A percentile compares a stretch with the other conserved stretches of the same genome.
phyloP scores from a whole-genome alignment of 2,329 filamentous ascomycete genomes.

The Cryoendolithus antarcticus region DNA sequence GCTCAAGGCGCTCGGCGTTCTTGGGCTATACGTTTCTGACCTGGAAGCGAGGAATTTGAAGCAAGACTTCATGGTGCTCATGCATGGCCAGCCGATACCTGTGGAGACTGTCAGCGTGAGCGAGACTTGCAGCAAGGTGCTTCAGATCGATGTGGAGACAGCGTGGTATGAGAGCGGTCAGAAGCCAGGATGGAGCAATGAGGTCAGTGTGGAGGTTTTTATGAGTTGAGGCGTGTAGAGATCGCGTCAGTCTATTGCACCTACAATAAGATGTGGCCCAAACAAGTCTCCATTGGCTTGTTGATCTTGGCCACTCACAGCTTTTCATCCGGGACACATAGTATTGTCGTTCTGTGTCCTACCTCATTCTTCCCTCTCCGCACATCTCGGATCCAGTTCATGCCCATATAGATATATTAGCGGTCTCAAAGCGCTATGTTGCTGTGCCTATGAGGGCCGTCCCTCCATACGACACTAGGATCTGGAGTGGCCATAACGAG shows the following conservation, averaged over 20 bases:
- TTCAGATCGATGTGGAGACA: slow-evolving; percentile 63
- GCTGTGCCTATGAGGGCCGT: too few species aligned
- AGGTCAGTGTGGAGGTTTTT: slow-evolving; percentile 57
- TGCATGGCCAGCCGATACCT: slow-evolving; percentile 61
- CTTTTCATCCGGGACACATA: slow-evolving; percentile 22
- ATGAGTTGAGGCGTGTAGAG: slow-evolving; percentile 43
- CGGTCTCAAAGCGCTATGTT: too few species aligned
- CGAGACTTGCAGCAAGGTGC: slow-evolving; percentile 37
- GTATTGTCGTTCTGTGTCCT: slow-evolving; percentile 39
- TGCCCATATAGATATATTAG: background rate
- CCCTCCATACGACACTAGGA: too few species aligned
- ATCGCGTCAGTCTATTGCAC: slow-evolving; percentile 87
- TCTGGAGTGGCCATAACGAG: too few species aligned
- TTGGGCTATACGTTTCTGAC: slow-evolving; percentile 67
- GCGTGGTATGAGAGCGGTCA: slow-evolving; percentile 70
- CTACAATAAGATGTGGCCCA: slow-evolving; percentile 78
- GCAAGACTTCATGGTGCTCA: slow-evolving; percentile 34
- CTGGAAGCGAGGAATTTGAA: slow-evolving; percentile 40
- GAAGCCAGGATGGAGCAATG: slow-evolving; percentile 65
- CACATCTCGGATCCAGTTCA: background rate
- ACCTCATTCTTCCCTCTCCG: slow-evolving; percentile 48
- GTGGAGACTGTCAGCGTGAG: slow-evolving; percentile 44
- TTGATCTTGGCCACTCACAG: slow-evolving; percentile 39
- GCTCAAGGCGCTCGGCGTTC: slow-evolving; percentile 66
- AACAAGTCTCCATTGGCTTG: slow-evolving; percentile 57